A percentile compares a stretch with the other conserved stretches of the same genome.
phyloP scores from a whole-genome alignment of 306 rosid genomes.

The Vigna radiata region DNA sequence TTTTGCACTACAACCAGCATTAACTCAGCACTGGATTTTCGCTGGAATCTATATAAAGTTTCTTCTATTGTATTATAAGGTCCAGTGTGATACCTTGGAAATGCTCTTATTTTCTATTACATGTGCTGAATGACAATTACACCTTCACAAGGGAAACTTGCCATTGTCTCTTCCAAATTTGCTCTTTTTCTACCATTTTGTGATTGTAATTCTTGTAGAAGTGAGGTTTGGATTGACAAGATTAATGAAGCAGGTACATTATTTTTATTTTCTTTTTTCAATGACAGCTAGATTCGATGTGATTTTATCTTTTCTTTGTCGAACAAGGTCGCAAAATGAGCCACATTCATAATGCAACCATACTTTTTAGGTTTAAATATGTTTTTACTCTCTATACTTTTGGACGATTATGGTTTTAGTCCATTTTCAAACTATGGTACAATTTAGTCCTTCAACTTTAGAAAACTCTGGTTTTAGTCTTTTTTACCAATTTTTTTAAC shows the following conservation, averaged over 20 bases:
- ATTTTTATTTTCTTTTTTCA: background rate
- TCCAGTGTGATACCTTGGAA: background rate
- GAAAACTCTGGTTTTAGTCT: no score
- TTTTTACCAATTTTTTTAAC: no score
- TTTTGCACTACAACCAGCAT: conserved; percentile 37
- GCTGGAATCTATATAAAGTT: background rate
- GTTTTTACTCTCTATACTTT: no score
- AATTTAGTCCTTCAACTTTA: no score
- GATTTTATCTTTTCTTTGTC: conserved; percentile 22
- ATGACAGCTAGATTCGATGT: background rate
- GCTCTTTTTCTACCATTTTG: background rate
- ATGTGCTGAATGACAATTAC: background rate
- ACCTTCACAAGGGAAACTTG: background rate
- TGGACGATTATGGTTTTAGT: no score
- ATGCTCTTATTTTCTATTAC: background rate
- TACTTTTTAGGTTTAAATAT: background rate
- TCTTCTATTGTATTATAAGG: background rate
- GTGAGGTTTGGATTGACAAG: conserved; percentile 14
- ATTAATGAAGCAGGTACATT: conserved; percentile 3
- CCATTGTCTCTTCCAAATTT: background rate
- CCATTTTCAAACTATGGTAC: no score
- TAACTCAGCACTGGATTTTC: conserved; percentile 12
- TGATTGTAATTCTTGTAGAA: background rate
- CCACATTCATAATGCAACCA: conserved; percentile 47
- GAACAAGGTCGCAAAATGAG: conserved; percentile 45